Percentiles rank a stretch among this genome's conserved stretches.
phyloP scores from a whole-genome alignment of 805 yeast genomes.

The Clavispora phyllophila region DNA sequence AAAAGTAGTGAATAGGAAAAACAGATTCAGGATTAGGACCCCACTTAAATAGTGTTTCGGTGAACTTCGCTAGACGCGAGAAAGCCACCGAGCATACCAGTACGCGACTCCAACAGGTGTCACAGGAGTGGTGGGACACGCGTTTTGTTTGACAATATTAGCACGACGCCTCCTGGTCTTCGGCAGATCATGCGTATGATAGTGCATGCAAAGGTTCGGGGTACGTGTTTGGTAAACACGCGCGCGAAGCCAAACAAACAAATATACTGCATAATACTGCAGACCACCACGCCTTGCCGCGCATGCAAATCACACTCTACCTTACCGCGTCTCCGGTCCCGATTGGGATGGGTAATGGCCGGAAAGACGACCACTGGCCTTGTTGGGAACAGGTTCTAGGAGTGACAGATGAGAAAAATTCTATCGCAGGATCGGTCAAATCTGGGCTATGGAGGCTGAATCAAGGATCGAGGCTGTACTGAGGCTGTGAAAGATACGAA shows the following conservation, averaged over 20 bases:
- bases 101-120: slow-evolving; percentile 3
- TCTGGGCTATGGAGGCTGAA: too few relatives aligned
- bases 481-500: too few relatives aligned
- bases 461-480: too few relatives aligned
- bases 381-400: too few relatives aligned
- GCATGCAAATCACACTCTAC: too few relatives aligned
- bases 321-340: too few relatives aligned
- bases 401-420: too few relatives aligned
- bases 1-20: neutral
- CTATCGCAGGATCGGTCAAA: too few relatives aligned
- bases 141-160: neutral
- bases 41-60: neutral
- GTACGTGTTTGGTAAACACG: neutral
- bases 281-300: neutral
- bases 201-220: neutral
- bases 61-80: neutral
- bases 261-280: neutral
- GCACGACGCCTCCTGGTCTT: neutral
- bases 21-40: neutral
- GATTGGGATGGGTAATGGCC: too few relatives aligned
- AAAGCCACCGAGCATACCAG: too few relatives aligned
- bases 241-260: neutral
- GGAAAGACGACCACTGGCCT: too few relatives aligned
- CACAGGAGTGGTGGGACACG: neutral
- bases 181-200: neutral